A percentile compares a stretch with the other conserved stretches of the same genome.
Conservation (phyloP, 1,284 basidiomycete genomes). For the Cystobasidium slooffiae region DNA sequence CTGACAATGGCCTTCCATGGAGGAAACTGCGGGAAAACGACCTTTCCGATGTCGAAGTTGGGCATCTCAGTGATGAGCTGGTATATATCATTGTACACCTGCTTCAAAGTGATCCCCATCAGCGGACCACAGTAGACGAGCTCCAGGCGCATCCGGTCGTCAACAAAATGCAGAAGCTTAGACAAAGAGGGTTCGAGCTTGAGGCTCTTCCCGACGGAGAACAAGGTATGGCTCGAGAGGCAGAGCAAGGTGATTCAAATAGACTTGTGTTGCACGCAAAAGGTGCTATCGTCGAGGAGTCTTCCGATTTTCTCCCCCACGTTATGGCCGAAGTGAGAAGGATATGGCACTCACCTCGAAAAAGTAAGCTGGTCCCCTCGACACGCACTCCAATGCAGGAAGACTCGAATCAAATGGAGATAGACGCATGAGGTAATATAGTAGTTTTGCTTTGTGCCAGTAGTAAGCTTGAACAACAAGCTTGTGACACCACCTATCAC, state of each 20-base stretch:
- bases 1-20: slow-evolving; percentile 93
- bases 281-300: slow-evolving; percentile 48
- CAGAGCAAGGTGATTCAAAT: not conserved
- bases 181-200: slow-evolving; percentile 32
- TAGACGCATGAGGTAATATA: slow-evolving; percentile 2
- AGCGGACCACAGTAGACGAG: slow-evolving; percentile 44
- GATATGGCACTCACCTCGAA: slow-evolving; percentile 32
- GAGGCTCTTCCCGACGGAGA: not conserved
- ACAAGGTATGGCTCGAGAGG: not conserved
- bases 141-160: slow-evolving; percentile 48
- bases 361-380: slow-evolving; percentile 1
- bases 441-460: not conserved
- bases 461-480: not conserved
- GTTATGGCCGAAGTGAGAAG: slow-evolving; percentile 35
- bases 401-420: slow-evolving; percentile 22
- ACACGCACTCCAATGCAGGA: not conserved
- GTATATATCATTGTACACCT: slow-evolving; percentile 50
- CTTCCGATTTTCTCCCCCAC: slow-evolving; percentile 15
- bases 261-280: slow-evolving; percentile 41
- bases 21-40: slow-evolving; percentile 90
- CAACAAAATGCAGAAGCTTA: slow-evolving; percentile 43
- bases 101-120: slow-evolving; percentile 16
- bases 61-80: slow-evolving; percentile 51
- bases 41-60: slow-evolving; percentile 80
- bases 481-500: not conserved